Evolutionary conservation across 2,329 filamentous ascomycete genomes (phyloP).

Genomic region (Aurifilum marmelostoma): DNA sequence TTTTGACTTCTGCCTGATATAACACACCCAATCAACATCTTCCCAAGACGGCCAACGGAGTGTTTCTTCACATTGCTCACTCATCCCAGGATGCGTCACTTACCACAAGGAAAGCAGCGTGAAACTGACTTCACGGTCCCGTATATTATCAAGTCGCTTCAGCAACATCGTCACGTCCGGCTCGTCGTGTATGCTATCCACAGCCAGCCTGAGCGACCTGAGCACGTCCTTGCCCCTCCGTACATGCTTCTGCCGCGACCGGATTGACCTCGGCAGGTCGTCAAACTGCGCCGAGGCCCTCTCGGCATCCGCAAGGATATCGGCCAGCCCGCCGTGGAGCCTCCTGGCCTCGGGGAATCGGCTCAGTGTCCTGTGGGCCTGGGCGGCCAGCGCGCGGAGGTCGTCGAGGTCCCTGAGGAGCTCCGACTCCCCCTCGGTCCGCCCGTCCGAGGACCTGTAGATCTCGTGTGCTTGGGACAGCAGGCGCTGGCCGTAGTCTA

Average conservation of each 20-base stretch:
- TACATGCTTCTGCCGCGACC: not conserved
- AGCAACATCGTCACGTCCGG: not conserved
- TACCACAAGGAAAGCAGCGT: not conserved
- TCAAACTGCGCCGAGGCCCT: not conserved
- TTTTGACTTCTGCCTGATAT: not conserved
- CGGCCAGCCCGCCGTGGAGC: not conserved
- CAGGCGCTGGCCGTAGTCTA: constrained; percentile 6
- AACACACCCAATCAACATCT: not conserved
- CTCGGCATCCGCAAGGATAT: not conserved
- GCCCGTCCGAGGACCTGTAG: not conserved
- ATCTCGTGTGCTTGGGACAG: constrained; percentile 2
- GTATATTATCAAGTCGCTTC: not conserved
- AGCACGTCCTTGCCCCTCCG: not conserved
- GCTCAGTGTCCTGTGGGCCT: not conserved
- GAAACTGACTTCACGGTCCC: not conserved
- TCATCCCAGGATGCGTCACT: not conserved
- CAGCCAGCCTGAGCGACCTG: not conserved
- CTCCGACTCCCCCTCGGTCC: not conserved
- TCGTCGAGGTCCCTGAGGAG: not conserved
- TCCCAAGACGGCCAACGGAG: too few relatives aligned
- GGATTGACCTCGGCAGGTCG: not conserved
- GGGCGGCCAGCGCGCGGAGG: not conserved
- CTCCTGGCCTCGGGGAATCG: not conserved
- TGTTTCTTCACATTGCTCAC: too few relatives aligned
- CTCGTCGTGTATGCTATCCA: not conserved